A percentile compares a stretch with the other conserved stretches of the same genome.
Conservation (phyloP, 2,329 filamentous ascomycete genomes). For the Phyllosticta citriasiana region DNA sequence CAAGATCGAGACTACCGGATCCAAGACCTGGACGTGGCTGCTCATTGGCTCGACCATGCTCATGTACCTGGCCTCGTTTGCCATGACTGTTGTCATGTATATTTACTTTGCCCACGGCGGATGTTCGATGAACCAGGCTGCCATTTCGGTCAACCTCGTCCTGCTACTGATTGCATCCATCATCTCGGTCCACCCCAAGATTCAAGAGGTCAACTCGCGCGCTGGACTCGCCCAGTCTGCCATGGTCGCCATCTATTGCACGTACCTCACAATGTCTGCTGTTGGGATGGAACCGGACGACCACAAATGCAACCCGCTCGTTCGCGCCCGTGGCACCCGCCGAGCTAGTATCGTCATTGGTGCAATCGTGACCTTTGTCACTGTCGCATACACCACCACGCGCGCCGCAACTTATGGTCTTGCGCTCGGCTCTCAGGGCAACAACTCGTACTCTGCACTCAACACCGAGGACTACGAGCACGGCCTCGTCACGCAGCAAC, state of each 20-base stretch:
- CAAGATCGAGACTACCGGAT: conserved; percentile 86
- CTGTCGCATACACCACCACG: conserved; percentile 94
- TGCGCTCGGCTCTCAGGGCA: conserved; percentile 55
- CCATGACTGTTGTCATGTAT: conserved; percentile 96
- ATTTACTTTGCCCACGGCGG: conserved; percentile 77
- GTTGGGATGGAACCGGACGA: conserved; percentile 98
- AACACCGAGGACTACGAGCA: conserved; percentile 71
- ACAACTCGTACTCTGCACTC: conserved; percentile 41
- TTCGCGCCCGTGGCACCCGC: conserved; percentile 75
- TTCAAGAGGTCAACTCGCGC: conserved; percentile 87
- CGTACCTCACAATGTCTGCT: conserved; percentile 94
- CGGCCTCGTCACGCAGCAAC: conserved; percentile 79
- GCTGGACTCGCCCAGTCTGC: conserved; percentile 94
- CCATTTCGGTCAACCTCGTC: conserved; percentile 78
- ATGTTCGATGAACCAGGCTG: conserved; percentile 93
- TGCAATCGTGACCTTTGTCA: conserved; percentile 91
- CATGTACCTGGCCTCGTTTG: conserved; percentile 86
- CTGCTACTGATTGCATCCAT: conserved; percentile 71
- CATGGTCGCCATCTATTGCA: conserved; percentile 97
- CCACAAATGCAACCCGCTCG: conserved; percentile 84
- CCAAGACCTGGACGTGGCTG: conserved; percentile 70
- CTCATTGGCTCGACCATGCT: conserved; percentile 84
- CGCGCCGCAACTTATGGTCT: conserved; percentile 86
- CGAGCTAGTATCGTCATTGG: conserved; percentile 87
- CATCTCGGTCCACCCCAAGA: conserved; percentile 77